phyloP scores from a whole-genome alignment of 495 filamentous ascomycete genomes.

The Amorphotheca resinae region DNA sequence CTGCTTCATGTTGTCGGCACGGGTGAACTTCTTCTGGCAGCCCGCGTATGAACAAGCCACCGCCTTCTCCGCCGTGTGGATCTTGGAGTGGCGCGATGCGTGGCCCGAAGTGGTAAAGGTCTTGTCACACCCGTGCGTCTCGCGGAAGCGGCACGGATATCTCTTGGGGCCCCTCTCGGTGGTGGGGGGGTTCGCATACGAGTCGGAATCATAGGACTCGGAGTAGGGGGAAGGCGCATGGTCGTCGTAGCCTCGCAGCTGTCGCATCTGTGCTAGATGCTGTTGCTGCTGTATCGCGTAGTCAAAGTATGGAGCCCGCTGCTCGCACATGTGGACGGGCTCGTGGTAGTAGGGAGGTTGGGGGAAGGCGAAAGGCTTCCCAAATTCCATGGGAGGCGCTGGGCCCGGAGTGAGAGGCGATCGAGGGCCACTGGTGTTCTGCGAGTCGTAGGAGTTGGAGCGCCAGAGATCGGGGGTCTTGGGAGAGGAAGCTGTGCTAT shows the following conservation, averaged over 20 bases:
- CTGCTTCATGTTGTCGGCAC: conserved; percentile 98
- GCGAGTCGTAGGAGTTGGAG: conserved; percentile 42
- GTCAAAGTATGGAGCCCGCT: conserved; percentile 1
- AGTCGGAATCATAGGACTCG: conserved; percentile 11
- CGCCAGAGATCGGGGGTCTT: conserved; percentile 37
- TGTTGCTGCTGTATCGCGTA: conserved; percentile 1
- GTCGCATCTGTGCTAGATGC: neutral
- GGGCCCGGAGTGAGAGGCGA: conserved; percentile 34
- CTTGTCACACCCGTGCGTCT: conserved; percentile 57
- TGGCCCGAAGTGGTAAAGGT: conserved; percentile 95
- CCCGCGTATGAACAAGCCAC: conserved; percentile 64
- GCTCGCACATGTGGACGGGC: neutral
- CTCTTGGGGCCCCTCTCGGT: conserved; percentile 33
- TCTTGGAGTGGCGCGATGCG: conserved; percentile 90
- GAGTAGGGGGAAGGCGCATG: conserved; percentile 3
- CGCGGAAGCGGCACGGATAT: conserved; percentile 52
- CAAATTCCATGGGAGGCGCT: conserved; percentile 24
- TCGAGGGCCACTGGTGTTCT: conserved; percentile 32
- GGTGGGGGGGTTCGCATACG: neutral
- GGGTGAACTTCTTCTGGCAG: conserved; percentile 88
- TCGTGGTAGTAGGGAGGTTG: conserved; percentile 15
- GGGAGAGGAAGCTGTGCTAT: conserved; percentile 26
- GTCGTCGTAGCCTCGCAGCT: conserved; percentile 1
- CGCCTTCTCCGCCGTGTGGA: conserved; percentile 92
- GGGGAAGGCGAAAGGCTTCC: conserved; percentile 9